These are phyloP conservation scores for Blastobotrys arbuscula DNA, from an alignment of 1,139 yeast species.

Conservation along the genomic window DNA sequence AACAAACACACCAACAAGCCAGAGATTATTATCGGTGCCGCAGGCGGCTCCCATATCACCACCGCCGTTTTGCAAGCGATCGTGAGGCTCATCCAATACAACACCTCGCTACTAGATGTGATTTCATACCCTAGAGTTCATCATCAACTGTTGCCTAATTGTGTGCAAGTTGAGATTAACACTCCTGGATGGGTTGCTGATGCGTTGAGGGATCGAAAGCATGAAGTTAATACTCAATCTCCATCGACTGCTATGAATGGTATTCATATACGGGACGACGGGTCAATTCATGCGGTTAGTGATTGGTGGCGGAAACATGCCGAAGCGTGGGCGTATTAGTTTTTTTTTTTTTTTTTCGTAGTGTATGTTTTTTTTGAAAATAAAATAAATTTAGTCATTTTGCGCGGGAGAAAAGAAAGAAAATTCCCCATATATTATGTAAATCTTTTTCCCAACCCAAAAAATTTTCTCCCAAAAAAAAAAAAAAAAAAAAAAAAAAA, in stretches of 20 bases:
- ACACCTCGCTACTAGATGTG: constrained; percentile 55
- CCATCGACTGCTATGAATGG: constrained; percentile 50
- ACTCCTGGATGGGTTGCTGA: constrained; percentile 34
- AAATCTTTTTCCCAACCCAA: no score
- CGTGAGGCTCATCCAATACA: constrained; percentile 54
- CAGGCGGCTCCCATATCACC: constrained; percentile 90
- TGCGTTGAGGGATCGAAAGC: constrained; percentile 39
- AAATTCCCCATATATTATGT: no score
- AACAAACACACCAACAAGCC: constrained; percentile 35
- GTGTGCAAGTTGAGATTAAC: constrained; percentile 53
- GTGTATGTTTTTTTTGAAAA: not conserved
- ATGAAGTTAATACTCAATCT: constrained; percentile 31
- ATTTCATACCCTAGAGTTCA: constrained; percentile 78
- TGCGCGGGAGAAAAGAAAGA: no score
- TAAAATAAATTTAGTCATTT: no score
- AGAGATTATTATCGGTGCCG: constrained; percentile 78
- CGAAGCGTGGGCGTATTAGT: constrained; percentile 38
- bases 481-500: not conserved
- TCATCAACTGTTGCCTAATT: constrained; percentile 82
- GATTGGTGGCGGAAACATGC: constrained; percentile 57
- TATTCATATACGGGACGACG: constrained; percentile 36
- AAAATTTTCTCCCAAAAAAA: not conserved
- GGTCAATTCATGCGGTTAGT: constrained; percentile 46
- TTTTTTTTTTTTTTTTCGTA: not conserved
- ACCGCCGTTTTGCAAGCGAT: constrained; percentile 81